phyloP scores from a whole-genome alignment of 768 basidiomycete genomes.

The Collybiopsis luxurians region DNA sequence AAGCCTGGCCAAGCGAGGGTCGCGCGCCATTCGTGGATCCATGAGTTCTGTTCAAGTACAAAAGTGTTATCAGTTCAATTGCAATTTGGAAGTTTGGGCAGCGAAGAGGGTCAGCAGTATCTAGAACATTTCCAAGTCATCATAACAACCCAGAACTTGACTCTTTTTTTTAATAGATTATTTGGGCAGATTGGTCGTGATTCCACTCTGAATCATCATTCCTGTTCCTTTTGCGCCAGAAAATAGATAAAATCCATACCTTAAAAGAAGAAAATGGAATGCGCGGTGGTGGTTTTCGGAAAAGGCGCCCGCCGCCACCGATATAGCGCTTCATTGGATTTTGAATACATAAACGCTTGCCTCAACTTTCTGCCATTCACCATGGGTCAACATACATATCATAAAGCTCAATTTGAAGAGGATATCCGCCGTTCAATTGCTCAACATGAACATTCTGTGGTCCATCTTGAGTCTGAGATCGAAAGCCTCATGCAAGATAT shows the following conservation, averaged over 20 bases:
- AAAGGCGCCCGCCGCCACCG: too few relatives aligned
- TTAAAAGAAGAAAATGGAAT: conserved; percentile 12
- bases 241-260: conserved; percentile 13
- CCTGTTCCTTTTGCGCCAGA: neutral
- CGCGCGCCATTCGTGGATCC: conserved; percentile 80
- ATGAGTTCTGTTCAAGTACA: conserved; percentile 32
- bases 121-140: conserved; percentile 79
- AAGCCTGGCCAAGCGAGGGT: conserved; percentile 68
- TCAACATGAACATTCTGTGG: conserved; percentile 40
- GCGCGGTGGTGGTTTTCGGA: too few relatives aligned
- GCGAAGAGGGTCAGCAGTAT: conserved; percentile 79
- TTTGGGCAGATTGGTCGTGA: conserved; percentile 65
- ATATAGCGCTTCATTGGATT: too few relatives aligned
- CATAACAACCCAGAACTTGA: conserved; percentile 58
- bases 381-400: too few relatives aligned
- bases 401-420: too few relatives aligned
- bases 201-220: conserved; percentile 95
- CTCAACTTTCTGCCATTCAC: too few relatives aligned
- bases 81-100: neutral
- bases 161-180: too few relatives aligned
- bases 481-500: conserved; percentile 35
- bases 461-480: conserved; percentile 40
- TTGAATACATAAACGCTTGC: too few relatives aligned
- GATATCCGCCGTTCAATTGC: neutral
- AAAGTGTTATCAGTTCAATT: conserved; percentile 8